Evolutionary conservation across 2,329 filamentous ascomycete genomes (phyloP), one percentile per base, ranked within the genome.

Genomic region (Grosmannia huntii): DNA sequence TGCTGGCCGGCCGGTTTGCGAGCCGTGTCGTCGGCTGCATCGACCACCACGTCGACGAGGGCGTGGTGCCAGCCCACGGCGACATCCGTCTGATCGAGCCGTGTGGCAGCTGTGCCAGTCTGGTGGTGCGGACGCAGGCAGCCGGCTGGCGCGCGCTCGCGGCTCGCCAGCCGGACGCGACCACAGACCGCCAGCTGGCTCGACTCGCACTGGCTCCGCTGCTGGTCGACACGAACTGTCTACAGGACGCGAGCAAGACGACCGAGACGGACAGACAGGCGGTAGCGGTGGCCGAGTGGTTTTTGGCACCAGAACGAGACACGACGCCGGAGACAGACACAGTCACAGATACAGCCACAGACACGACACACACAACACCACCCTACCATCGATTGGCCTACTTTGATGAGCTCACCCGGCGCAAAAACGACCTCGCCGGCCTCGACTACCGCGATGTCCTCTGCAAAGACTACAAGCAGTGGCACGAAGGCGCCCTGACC

Each of bases 401-500:
- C 68, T 89, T 81, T 66, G 68, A 76, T 5, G 72, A 81, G 58
- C 77, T 91, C 28, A 74, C 76, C 1, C 70, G 70, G 5, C 84
- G 87, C 5, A 91, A 91, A 69, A 79, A 82, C 62, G 80, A 90
- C 63, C 76, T 94, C 56, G 80, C 77, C 3, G 64, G 67, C 0
- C 71, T 94, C 52, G 73, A 71, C 44, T 70, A 90, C 63, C 72
- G 78, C 25, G 88, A 91, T 64, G 78, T 91, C 46, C 70, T 92
- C 56, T 77, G 86, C 62, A 92, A 92, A 69, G 89, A 95, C 71
- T 95, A 91, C 72, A 95, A 95, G 72, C 78, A 87, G 66, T 94
- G 88, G 88, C 25, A 21, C 12, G 63, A 65, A 31, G 10, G 36
- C 36, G 12, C 3, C 36, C 67, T 82, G 44, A 75, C 72, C 21